Base-by-base conservation (phyloP, 2,329 filamentous ascomycete species). In the Stagonosporopsis cucurbitacearum region DNA sequence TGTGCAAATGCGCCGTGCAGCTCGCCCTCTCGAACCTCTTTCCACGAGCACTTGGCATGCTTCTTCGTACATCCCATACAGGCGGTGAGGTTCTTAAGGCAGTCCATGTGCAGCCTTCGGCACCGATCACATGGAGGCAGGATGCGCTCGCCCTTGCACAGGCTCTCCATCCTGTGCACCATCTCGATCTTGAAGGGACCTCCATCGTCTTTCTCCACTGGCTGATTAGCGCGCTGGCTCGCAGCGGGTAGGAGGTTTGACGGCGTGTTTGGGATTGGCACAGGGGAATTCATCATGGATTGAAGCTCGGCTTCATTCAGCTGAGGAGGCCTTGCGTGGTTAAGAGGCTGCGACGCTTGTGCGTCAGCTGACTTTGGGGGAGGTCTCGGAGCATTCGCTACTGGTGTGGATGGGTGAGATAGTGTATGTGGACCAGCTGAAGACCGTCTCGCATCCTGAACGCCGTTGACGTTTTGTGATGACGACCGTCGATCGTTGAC, bases 1-100 rank as follows among this genome's bases (percentile, higher is more conserved):
- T 71, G 67, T 1, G 67, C 54, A 28, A 67, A 69, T n/a, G 51
- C 57, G 30, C 68, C 67, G 15, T 69, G 68, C 32, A 86, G 61
- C 65, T 96, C 92, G 3, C 89, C 88, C 28, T 91, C 86, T 15
- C 86, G 87, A n/a, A 95, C 85, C 40, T 89, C 86, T 63, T 88
- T 90, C 92, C 92, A 96, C 13, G 87, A 88, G 73, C 92, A 96
- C 67, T 92, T 93, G 19, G 91, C 91, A 71, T 96, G 92, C 72
- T 96, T 96, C 73, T 91, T 93, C 0, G 92, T 96, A 74, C 92
- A 96, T 20, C 91, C 91, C 74, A 89, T 86, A 69, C 92, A 96
- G 8, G 91, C 91, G 0, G 91, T 96, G 35, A 95, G 80, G 60
- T 96, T 90, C 76, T 96, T 96, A 43, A 93, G 80, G 59, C 92